Base-by-base conservation (phyloP, 2,329 filamentous ascomycete species). In the Neophaeococcomyces aloes region DNA sequence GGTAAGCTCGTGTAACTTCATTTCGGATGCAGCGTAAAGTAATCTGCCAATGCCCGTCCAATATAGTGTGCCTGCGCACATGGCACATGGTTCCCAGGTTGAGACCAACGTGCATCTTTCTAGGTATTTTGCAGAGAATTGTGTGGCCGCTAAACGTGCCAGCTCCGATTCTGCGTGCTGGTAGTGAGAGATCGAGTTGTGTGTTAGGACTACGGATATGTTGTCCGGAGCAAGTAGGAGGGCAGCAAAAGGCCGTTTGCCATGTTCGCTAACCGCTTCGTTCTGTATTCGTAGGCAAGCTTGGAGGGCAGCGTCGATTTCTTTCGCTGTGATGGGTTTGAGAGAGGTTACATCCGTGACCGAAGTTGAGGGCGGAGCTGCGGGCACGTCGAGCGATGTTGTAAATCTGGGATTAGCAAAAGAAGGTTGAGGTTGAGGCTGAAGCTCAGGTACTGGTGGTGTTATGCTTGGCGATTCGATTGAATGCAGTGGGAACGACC, bases 71-170 rank as follows among this genome's bases (percentile, higher is more conserved):
- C 63, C 65, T 29, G 60, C 57, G 51, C 70, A 75, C 71, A 75
- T 74, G 15, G 68, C 70, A 47, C 72, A 75, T 2, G 71, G 71
- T 55, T 75, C 72, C 71, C 72, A 74, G 8, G 71, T 74, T 17
- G 65, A 68, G 36, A 72, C 66, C 30, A 74, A 55, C 0, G 70
- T 73, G 51, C 70, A 74, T 29, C 53, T 54, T 58, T 66, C 68
- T 2, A 75, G 61, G 50, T 68, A 75, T 11, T 63, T 60, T 48
- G 68, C 66, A 2, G 64, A 58, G 51, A 67, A 74, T 50, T 74
- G 71, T 4, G 59, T 55, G 13, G 70, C 66, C 1, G 70, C 68
- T 23, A 73, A 60, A 27, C 69, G 65, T 1, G 70, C 71, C 4
- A 74, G 61, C 32, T 66, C 67, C 38, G 63, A 65, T 56, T 75